These are phyloP conservation scores for Acanthamoeba culbertsoni DNA, from an alignment of 208 protist species.

Conservation along the genomic window DNA sequence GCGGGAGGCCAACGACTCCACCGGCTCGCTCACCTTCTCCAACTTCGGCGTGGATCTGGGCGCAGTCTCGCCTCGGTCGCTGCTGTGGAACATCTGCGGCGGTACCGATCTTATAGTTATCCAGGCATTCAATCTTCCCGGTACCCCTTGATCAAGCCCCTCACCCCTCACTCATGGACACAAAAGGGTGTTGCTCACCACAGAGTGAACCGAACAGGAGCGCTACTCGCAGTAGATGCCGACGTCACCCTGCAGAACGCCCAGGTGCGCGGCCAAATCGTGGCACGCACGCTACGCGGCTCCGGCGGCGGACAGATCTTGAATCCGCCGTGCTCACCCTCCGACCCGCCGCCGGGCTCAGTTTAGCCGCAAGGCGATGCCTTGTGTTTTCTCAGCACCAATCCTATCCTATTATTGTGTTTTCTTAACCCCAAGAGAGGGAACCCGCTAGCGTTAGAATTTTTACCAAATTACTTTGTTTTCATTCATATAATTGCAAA, in stretches of 20 bases:
- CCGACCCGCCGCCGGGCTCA: too few relatives aligned
- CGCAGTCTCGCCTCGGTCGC: background rate
- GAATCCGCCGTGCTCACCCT: slow-evolving; percentile 27
- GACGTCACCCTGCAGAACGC: slow-evolving; percentile 23
- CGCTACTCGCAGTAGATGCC: background rate
- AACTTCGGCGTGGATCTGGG: background rate
- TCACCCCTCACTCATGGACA: background rate
- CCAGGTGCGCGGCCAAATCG: background rate
- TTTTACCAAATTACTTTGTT: too few relatives aligned
- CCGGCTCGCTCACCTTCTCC: background rate
- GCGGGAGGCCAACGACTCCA: background rate
- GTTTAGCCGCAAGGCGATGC: too few relatives aligned
- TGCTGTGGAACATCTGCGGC: slow-evolving; percentile 44
- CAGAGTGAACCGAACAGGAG: background rate
- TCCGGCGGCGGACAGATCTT: background rate
- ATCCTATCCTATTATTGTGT: too few relatives aligned
- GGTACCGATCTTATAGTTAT: background rate
- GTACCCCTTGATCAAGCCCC: background rate
- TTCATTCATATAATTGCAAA: too few relatives aligned
- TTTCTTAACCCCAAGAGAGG: too few relatives aligned
- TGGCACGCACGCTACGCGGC: background rate
- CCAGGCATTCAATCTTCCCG: background rate
- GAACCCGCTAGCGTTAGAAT: too few relatives aligned
- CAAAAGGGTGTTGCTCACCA: background rate
- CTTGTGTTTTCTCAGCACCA: too few relatives aligned